These are phyloP conservation scores for Botrytis cinerea DNA, from an alignment of 2,329 filamentous ascomycete species.

Conservation along the genomic window DNA sequence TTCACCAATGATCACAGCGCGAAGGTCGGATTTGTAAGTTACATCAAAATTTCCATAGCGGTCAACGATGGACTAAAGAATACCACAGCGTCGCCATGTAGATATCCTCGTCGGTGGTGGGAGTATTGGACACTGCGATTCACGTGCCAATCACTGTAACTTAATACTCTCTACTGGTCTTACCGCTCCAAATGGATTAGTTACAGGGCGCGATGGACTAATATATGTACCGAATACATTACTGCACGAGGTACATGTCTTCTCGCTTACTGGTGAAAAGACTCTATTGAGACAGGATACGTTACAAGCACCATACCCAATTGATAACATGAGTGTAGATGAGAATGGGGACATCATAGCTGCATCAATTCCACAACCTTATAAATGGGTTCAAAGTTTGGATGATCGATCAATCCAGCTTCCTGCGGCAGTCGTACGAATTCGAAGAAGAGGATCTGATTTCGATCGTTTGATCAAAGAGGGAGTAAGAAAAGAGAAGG, in stretches of 20 bases:
- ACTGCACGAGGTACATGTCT: constrained; percentile 19
- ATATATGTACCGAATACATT: constrained; percentile 42
- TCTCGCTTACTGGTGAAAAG: constrained; percentile 24
- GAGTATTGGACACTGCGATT: constrained; percentile 39
- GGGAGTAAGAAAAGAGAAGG: background rate
- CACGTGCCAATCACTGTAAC: constrained; percentile 34
- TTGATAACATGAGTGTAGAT: constrained; percentile 45
- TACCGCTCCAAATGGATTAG: constrained; percentile 42
- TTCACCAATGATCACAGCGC: constrained; percentile 44
- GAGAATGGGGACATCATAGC: constrained; percentile 43
- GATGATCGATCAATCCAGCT: constrained; percentile 32
- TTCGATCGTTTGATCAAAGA: background rate
- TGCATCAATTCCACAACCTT: constrained; percentile 40
- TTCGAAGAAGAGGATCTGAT: constrained; percentile 10
- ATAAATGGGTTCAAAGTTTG: constrained; percentile 32
- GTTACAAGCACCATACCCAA: constrained; percentile 38
- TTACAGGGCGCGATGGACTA: constrained; percentile 40
- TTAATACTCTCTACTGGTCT: constrained; percentile 37
- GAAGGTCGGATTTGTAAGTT: constrained; percentile 39
- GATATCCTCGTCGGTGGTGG: constrained; percentile 40
- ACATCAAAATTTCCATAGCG: background rate
- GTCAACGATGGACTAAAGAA: constrained; percentile 2
- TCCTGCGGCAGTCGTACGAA: constrained; percentile 8
- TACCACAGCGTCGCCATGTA: constrained; percentile 34
- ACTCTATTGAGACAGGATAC: constrained; percentile 33